phyloP scores from a whole-genome alignment of 345 rosid genomes.

The Gossypium anomalum region DNA sequence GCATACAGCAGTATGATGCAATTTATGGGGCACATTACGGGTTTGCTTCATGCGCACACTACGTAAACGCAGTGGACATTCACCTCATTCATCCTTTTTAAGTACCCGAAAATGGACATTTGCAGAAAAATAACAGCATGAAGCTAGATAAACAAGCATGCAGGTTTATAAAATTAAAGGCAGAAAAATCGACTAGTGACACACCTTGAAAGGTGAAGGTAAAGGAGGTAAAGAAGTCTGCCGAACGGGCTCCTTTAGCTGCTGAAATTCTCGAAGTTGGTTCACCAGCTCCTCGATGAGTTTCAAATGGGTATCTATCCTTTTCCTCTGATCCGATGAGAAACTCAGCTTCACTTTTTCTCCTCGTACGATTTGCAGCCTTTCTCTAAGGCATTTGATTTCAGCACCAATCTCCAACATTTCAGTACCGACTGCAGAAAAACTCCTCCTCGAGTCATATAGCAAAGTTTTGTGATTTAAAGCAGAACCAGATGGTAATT shows the following conservation, averaged over 20 bases:
- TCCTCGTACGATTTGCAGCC: constrained; percentile 39
- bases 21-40: not conserved
- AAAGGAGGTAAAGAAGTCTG: constrained; percentile 36
- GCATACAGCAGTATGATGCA: not conserved
- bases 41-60: not conserved
- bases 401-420: constrained; percentile 43
- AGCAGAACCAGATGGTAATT: constrained; percentile 4
- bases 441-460: constrained; percentile 27
- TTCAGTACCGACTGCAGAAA: constrained; percentile 37
- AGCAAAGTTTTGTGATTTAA: constrained; percentile 18
- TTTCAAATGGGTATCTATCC: constrained; percentile 29
- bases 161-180: not conserved
- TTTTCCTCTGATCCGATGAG: constrained; percentile 36
- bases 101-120: not conserved
- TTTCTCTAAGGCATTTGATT: constrained; percentile 52
- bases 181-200: not conserved
- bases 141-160: not conserved
- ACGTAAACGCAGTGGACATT: not conserved
- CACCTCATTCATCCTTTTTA: not conserved
- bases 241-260: constrained; percentile 28
- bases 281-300: constrained; percentile 41
- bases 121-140: not conserved
- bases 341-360: constrained; percentile 34
- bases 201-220: constrained; percentile 35
- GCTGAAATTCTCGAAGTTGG: constrained; percentile 47